These are phyloP conservation scores for Escovopsis sp. DNA, from an alignment of 2,329 filamentous ascomycete genomes.

Conservation along the genomic window DNA sequence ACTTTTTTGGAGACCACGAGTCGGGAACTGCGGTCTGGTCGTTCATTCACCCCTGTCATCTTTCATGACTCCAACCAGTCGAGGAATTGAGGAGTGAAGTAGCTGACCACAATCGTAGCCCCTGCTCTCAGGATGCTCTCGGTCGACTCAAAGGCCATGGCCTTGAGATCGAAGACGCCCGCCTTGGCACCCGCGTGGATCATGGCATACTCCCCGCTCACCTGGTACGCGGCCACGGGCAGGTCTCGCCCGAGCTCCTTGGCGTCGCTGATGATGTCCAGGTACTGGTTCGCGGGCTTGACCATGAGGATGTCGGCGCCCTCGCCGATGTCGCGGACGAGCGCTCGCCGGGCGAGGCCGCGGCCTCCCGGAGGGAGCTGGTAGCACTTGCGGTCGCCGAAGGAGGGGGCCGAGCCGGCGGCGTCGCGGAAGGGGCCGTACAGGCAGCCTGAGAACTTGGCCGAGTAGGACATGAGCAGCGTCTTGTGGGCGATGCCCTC, in stretches of 20 bases:
- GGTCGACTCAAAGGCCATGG: constrained; percentile 88
- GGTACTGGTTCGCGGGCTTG: constrained; percentile 87
- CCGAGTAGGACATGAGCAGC: constrained; percentile 92
- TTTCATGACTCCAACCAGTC: constrained; percentile 46
- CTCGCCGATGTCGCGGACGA: constrained; percentile 77
- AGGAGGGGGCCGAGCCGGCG: constrained; percentile 77
- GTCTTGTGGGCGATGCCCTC: constrained; percentile 83
- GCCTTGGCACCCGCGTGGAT: constrained; percentile 92
- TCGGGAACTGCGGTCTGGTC: background rate
- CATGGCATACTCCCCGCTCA: constrained; percentile 95
- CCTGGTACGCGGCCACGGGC: constrained; percentile 90
- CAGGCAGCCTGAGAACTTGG: constrained; percentile 91
- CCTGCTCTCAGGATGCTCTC: constrained; percentile 88
- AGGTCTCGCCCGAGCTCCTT: constrained; percentile 87
- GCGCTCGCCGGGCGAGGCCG: constrained; percentile 80
- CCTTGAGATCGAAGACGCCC: constrained; percentile 87
- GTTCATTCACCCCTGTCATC: background rate
- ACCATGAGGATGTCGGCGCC: constrained; percentile 99
- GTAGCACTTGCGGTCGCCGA: constrained; percentile 93
- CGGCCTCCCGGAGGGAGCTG: constrained; percentile 87
- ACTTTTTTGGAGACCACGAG: background rate
- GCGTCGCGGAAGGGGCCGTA: constrained; percentile 97
- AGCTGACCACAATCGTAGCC: constrained; percentile 83
- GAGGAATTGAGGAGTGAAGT: constrained; percentile 75
- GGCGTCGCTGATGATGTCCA: constrained; percentile 95